These are phyloP conservation scores for Amanita brunnescens DNA, from an alignment of 768 basidiomycete genomes.

Conservation along the genomic window DNA sequence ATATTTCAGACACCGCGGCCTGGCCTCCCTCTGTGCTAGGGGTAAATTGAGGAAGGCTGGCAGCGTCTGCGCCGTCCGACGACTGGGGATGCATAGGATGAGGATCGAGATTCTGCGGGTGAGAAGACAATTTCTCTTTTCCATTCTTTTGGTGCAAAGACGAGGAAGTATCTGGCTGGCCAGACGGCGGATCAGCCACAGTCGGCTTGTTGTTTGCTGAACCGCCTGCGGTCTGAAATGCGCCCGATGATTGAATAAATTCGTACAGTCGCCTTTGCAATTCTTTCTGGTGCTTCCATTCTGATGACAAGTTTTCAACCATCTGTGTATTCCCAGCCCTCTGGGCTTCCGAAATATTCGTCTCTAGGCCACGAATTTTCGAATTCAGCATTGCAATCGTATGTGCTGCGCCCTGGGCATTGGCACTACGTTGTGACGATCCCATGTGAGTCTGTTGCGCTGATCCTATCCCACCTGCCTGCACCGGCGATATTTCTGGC, in stretches of 20 bases:
- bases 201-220: neutral
- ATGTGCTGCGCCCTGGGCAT: conserved; percentile 13
- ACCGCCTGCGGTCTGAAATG: neutral
- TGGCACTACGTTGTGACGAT: conserved; percentile 12
- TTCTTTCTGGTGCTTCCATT: conserved; percentile 11
- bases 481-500: conserved; percentile 15
- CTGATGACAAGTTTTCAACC: conserved; percentile 9
- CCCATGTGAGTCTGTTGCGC: conserved; percentile 14
- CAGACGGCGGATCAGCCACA: neutral
- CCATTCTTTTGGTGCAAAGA: neutral
- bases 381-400: conserved; percentile 3
- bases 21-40: neutral
- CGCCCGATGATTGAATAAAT: neutral
- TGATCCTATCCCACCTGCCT: conserved; percentile 11
- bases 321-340: conserved; percentile 13
- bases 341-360: conserved; percentile 10
- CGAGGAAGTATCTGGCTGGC: neutral
- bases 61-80: neutral
- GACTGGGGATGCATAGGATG: neutral
- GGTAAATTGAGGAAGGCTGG: neutral
- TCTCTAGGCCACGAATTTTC: conserved; percentile 11
- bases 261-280: conserved; percentile 3
- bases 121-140: neutral
- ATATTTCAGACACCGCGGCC: neutral
- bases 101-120: conserved; percentile 4